Percentiles rank a stretch among this genome's conserved stretches.
Evolutionary conservation across 768 basidiomycete genomes (phyloP).

Genomic region (Suillus discolor): DNA sequence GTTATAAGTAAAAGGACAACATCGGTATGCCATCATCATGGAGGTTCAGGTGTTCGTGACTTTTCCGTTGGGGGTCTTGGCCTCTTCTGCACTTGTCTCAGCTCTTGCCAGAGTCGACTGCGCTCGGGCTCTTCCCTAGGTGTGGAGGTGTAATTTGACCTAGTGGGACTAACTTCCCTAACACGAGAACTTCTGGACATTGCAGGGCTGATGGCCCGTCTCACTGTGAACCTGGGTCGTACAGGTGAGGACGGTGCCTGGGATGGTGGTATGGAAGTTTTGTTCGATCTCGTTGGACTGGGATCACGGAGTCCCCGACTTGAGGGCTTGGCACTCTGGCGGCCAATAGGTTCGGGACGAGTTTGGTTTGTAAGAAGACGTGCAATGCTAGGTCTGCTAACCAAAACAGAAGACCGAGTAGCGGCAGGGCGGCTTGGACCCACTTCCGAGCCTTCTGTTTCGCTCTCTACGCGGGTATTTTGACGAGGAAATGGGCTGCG

Average conservation of each 20-base stretch:
- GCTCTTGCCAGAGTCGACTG: conserved; percentile 57
- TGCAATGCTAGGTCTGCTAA: conserved; percentile 36
- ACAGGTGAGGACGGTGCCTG: conserved; percentile 29
- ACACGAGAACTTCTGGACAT: conserved; percentile 33
- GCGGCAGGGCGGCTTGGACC: conserved; percentile 25
- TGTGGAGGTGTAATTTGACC: conserved; percentile 29
- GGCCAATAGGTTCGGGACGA: conserved; percentile 27
- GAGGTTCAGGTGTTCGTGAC: conserved; percentile 41
- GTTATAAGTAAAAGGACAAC: background rate
- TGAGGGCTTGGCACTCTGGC: conserved; percentile 29
- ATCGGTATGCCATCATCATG: conserved; percentile 18
- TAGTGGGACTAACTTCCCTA: conserved; percentile 30
- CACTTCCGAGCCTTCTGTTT: conserved; percentile 34
- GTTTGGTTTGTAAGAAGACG: conserved; percentile 40
- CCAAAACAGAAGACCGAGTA: conserved; percentile 28
- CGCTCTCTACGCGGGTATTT: conserved; percentile 25
- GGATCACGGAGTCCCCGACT: conserved; percentile 27
- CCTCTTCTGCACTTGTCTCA: conserved; percentile 51
- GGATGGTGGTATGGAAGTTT: conserved; percentile 21
- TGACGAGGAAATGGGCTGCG: conserved; percentile 36
- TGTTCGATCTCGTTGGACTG: conserved; percentile 34
- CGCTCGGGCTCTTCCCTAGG: conserved; percentile 39
- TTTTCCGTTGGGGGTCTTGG: conserved; percentile 47
- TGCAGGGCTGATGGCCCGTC: conserved; percentile 42
- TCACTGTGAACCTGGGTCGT: conserved; percentile 38